Evolutionary conservation across 306 rosid species (phyloP), one percentile per base, ranked within the genome.

Genomic region (Myrica gale): DNA sequence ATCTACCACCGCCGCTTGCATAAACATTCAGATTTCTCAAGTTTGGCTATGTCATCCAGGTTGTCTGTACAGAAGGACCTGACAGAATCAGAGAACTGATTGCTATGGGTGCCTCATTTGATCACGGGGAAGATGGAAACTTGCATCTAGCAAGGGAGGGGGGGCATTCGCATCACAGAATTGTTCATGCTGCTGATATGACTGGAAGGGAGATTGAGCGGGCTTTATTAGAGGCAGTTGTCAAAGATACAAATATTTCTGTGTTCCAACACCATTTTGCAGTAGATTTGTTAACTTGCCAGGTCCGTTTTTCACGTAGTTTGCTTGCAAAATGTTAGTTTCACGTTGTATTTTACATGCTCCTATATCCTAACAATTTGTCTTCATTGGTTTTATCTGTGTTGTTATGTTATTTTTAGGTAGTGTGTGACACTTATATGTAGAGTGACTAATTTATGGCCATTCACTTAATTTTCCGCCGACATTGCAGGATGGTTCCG

Each of bases 41-140:
- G 47, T 66, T 81, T 45, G 60, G 54, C 67, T 80, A 19, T 85
- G 67, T 84, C 80, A 48, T 84, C 15, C 85, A 95, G 98, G 93
- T 95, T 87, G 98, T 95, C 10, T 95, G 98, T 83, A 90, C 95
- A n/a, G 98, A 95, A 86, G 98, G 98, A 55, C 97, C 97, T 4
- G 97, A 92, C 50, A 86, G 98, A 89, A 88, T 95, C 50, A 89
- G 85, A 79, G 98, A 95, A 86, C 78, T 95, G 76, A 92, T 95
- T 80, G 88, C 96, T 51, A 95, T 95, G 89, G 98, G 97, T 1
- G 90, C 97, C 44, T 95, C 97, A 21, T 95, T 95, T 71, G 98
- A 95, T 85, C 92, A 90, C 15, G 88, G 93, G 69, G 97, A 90
- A 84, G 97, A 95, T 84, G 98, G 98, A 72, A 90, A 90, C 81